phyloP scores from a whole-genome alignment of 257 asterid species.

The Thymus mandschuricus region DNA sequence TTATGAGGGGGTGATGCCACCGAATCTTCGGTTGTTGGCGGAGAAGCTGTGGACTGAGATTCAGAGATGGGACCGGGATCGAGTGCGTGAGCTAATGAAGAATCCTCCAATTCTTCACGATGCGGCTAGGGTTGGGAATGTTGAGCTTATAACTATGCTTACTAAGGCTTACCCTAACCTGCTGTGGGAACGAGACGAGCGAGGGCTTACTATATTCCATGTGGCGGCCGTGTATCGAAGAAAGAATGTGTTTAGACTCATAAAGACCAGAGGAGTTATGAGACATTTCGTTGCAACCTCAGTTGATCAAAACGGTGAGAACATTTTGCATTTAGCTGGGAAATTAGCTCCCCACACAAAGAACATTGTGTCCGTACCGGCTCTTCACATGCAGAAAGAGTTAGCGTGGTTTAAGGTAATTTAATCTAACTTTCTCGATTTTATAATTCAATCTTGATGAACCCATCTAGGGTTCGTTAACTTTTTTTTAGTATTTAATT shows the following conservation, averaged over 20 bases:
- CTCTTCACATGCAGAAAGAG: conserved; percentile 6
- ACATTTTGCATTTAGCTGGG: conserved; percentile 15
- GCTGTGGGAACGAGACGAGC: not conserved
- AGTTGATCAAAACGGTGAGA: not conserved
- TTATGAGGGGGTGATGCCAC: not conserved
- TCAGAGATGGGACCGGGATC: not conserved
- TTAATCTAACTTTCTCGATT: too few relatives aligned
- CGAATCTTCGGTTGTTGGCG: not conserved
- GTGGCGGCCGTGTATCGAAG: conserved; percentile 19
- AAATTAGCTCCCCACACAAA: not conserved
- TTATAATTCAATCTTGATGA: too few relatives aligned
- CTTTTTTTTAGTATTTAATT: too few relatives aligned
- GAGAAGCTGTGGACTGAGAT: conserved; percentile 19
- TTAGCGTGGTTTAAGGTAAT: conserved; percentile 10
- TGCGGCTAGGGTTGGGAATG: conserved; percentile 35
- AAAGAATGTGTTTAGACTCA: conserved; percentile 4
- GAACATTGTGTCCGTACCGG: not conserved
- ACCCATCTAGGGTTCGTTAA: too few relatives aligned
- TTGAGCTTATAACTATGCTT: conserved; percentile 28
- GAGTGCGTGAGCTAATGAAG: not conserved
- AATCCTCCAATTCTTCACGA: conserved; percentile 15
- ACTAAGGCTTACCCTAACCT: conserved; percentile 24
- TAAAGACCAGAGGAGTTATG: not conserved
- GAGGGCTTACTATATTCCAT: not conserved
- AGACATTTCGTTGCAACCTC: not conserved